A percentile compares a stretch with the other conserved stretches of the same genome.
These are phyloP conservation scores for Artomyces pyxidatus DNA, from an alignment of 768 basidiomycete genomes.

Conservation along the genomic window DNA sequence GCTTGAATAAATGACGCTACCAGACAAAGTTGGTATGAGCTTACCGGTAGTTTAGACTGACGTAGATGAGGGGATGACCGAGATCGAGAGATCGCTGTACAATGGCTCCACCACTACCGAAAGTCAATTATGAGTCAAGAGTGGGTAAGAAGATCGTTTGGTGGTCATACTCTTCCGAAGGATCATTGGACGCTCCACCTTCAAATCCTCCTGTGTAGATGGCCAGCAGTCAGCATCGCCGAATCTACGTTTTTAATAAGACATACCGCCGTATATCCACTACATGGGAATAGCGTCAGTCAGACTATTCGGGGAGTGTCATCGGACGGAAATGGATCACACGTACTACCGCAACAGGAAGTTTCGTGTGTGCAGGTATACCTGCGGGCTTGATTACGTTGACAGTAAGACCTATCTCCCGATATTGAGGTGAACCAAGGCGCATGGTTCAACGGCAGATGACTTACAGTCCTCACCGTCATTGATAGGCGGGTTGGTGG, in stretches of 20 bases:
- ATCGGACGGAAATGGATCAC: neutral
- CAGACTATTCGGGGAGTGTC: neutral
- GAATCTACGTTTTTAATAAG: too few species aligned
- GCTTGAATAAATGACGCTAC: neutral
- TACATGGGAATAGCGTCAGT: neutral
- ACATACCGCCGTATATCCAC: conserved; percentile 14
- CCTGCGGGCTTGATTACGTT: neutral
- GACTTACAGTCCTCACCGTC: conserved; percentile 15
- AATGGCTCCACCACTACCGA: conserved; percentile 8
- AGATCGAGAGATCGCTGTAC: conserved; percentile 18
- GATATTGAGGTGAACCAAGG: too few species aligned
- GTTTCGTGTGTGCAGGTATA: neutral
- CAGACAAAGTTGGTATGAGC: neutral
- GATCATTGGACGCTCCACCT: neutral
- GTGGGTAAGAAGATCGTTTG: neutral
- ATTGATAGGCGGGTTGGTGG: neutral
- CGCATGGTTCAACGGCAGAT: too few species aligned
- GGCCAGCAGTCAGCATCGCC: too few species aligned
- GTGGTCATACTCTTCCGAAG: neutral
- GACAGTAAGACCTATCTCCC: neutral
- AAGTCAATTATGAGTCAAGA: neutral
- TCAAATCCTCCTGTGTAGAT: conserved; percentile 5
- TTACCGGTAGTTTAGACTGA: conserved; percentile 20
- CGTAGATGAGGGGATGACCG: conserved; percentile 17
- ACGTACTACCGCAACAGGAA: neutral